phyloP scores from a whole-genome alignment of 192 early-diverging fungal genomes.

The Cetraspora pellucida region DNA sequence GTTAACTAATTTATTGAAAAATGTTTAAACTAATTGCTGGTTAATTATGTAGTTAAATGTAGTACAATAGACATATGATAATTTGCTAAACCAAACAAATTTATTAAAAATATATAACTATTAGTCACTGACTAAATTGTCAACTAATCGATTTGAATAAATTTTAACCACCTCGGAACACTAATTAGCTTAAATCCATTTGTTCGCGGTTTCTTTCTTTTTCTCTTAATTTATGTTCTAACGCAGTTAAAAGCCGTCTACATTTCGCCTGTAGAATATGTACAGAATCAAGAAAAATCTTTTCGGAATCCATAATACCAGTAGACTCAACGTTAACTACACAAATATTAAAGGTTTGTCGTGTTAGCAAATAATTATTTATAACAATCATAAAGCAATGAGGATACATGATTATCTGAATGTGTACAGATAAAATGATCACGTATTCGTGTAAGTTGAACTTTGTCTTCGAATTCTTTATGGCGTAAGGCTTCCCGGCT shows the following conservation, averaged over 20 bases:
- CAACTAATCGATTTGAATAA: no score
- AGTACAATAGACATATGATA: no score
- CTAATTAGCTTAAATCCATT: not conserved
- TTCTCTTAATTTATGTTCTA: constrained; percentile 35
- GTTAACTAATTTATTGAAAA: no score
- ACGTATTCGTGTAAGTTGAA: constrained; percentile 84
- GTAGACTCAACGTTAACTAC: constrained; percentile 85
- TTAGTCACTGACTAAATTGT: no score
- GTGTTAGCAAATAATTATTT: not conserved
- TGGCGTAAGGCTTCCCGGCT: constrained; percentile 92
- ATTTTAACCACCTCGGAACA: not conserved
- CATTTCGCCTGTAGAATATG: constrained; percentile 83
- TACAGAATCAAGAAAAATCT: constrained; percentile 76
- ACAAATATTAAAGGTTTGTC: constrained; percentile 13
- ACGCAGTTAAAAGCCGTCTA: constrained; percentile 64
- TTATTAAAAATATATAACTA: no score
- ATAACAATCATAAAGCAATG: not conserved
- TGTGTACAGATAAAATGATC: constrained; percentile 94
- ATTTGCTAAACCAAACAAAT: no score
- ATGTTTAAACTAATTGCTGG: no score
- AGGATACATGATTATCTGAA: constrained; percentile 7
- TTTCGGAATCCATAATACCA: constrained; percentile 77
- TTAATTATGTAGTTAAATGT: no score
- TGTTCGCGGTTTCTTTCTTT: not conserved
- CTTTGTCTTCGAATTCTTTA: constrained; percentile 88